phyloP scores from a whole-genome alignment of 164 flowering plant species.

The Litsea cubeba region DNA sequence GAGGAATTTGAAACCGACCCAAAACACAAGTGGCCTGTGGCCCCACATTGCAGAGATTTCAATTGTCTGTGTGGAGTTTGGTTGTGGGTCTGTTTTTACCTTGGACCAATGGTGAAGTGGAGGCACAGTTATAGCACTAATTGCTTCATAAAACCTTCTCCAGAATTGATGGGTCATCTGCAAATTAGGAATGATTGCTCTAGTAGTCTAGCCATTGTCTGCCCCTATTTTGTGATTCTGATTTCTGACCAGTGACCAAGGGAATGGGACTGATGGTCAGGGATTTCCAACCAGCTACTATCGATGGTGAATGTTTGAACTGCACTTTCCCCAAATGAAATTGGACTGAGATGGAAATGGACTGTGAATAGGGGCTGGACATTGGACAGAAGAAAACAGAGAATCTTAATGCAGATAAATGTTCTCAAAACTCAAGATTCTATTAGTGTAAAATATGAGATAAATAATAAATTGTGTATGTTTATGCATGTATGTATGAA shows the following conservation, averaged over 20 bases:
- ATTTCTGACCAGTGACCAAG: not conserved
- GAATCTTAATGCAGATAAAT: not conserved
- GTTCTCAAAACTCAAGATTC: not conserved
- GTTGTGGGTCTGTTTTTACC: too few relatives aligned
- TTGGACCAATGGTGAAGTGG: not conserved
- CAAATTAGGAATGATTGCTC: not conserved
- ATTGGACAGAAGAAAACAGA: not conserved
- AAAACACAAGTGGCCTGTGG: too few relatives aligned
- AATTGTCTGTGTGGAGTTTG: too few relatives aligned
- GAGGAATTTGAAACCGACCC: too few relatives aligned
- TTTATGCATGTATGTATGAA: too few relatives aligned
- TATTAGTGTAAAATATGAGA: too few relatives aligned
- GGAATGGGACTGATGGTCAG: not conserved
- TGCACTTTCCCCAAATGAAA: too few relatives aligned
- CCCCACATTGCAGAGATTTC: too few relatives aligned
- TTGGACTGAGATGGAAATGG: too few relatives aligned
- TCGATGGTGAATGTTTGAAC: not conserved
- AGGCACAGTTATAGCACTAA: not conserved
- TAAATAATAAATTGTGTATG: too few relatives aligned
- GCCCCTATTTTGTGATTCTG: not conserved
- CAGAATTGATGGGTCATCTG: not conserved
- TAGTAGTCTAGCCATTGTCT: not conserved
- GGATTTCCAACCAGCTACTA: not conserved
- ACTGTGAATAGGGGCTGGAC: too few relatives aligned
- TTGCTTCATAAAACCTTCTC: not conserved